Evolutionary conservation across 345 rosid genomes (phyloP).

Genomic region (Arabis hirsuta): DNA sequence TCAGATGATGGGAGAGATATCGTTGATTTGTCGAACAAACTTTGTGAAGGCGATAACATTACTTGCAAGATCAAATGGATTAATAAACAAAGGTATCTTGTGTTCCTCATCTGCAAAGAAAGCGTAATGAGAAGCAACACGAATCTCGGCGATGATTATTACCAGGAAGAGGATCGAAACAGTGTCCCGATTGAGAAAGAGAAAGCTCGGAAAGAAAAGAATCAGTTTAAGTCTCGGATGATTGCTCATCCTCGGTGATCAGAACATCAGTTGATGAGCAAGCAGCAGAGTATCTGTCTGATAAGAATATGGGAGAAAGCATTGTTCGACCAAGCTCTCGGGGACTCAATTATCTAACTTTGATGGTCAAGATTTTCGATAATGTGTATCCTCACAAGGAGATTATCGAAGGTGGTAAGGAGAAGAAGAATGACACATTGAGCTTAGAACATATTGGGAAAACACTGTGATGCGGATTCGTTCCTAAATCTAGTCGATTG

Average conservation of each 20-base stretch:
- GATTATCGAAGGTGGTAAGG: slow-evolving; percentile 80
- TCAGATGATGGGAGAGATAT: slow-evolving; percentile 83
- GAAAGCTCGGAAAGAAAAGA: slow-evolving; percentile 78
- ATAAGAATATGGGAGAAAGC: slow-evolving; percentile 86
- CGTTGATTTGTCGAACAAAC: slow-evolving; percentile 66
- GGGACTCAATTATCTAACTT: slow-evolving; percentile 75
- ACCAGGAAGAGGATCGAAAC: slow-evolving; percentile 61
- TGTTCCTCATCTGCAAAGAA: slow-evolving; percentile 66
- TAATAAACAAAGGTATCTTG: slow-evolving; percentile 71
- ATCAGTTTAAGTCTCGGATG: slow-evolving; percentile 80
- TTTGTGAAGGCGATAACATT: slow-evolving; percentile 76
- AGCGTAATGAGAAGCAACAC: slow-evolving; percentile 73
- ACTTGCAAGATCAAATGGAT: slow-evolving; percentile 81
- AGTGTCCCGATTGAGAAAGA: slow-evolving; percentile 62
- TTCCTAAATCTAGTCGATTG: too few species aligned
- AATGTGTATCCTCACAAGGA: slow-evolving; percentile 90
- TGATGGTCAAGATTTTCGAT: slow-evolving; percentile 72
- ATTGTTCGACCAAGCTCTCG: slow-evolving; percentile 86
- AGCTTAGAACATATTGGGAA: slow-evolving; percentile 82
- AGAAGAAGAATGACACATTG: slow-evolving; percentile 54
- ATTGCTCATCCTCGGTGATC: slow-evolving; percentile 91
- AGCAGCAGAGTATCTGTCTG: slow-evolving; percentile 75
- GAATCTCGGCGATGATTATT: slow-evolving; percentile 56
- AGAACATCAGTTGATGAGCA: slow-evolving; percentile 82
- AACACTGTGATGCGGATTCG: too few species aligned